Evolutionary conservation across 768 basidiomycete species (phyloP).

Genomic region (Suillus spraguei): DNA sequence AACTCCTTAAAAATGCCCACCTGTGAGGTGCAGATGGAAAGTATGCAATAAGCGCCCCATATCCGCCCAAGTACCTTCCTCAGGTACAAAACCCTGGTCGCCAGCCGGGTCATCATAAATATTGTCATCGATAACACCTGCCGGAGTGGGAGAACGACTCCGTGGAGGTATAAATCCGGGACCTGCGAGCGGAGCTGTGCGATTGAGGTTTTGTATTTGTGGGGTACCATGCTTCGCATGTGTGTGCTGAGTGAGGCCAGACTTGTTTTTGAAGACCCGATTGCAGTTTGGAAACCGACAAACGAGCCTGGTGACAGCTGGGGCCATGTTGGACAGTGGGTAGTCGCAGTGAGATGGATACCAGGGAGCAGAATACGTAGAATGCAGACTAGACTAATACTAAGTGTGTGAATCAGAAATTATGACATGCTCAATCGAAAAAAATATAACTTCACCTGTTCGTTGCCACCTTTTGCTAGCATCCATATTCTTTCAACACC

Average conservation of each 20-base stretch:
- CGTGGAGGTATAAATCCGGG: not conserved
- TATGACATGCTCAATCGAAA: not conserved
- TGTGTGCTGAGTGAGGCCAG: slow-evolving; percentile 5
- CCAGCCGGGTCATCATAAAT: fast-evolving
- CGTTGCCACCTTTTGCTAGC: not conserved
- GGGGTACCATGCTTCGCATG: not conserved
- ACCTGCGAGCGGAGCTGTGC: not conserved
- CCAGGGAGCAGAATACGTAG: not conserved
- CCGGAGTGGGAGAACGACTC: not conserved
- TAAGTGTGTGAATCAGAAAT: not conserved
- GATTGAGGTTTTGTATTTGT: not conserved
- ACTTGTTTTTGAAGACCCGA: not conserved
- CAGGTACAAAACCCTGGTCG: not conserved
- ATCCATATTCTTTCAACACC: not conserved
- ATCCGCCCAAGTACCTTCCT: slow-evolving; percentile 7
- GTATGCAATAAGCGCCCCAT: not conserved
- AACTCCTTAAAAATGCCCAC: not conserved
- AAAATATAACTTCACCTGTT: not conserved
- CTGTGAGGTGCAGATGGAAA: not conserved
- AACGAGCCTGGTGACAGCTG: not conserved
- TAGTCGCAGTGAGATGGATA: not conserved
- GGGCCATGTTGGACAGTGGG: not conserved
- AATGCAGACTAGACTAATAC: not conserved
- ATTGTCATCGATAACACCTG: not conserved
- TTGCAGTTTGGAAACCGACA: not conserved